Base-by-base conservation (phyloP, 495 filamentous ascomycete genomes). In the Penicillium dipodomyicola region DNA sequence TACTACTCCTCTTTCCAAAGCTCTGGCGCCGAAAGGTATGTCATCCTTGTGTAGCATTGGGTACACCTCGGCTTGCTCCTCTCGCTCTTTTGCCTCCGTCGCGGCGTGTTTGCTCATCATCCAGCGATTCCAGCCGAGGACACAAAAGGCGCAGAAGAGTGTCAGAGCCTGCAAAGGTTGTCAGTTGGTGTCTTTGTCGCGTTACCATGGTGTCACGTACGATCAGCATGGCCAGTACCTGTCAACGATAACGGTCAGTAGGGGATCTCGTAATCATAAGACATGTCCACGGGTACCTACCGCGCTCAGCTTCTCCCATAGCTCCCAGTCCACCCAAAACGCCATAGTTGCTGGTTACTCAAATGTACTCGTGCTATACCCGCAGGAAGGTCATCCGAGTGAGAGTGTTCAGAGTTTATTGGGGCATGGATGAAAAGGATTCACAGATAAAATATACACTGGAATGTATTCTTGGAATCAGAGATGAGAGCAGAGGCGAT, bases 271-370 rank as follows among this genome's bases (percentile, higher is more conserved):
- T 17, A 42, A 11, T 32, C 30, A 30, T 42, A 47, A 33, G 37
- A 15, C 29, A 32, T n/a, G n/a, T 20, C 20, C 20, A 20, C 2
- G 20, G 20, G 4, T 23, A 81, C 90, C 74, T 77, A 97, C 93
- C 74, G 96, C 86, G 58, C 82, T 86, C 84, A 96, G 82, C 80
- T 96, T 87, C 80, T 95, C 83, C 93, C 93, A 97, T 64, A 94
- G 72, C 59, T 80, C 68, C 92, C 92, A 96, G 37, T 73, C 78
- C 39, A 75, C 64, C 76, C 93, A 96, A 75, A 97, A 96, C 35
- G 65, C 67, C 63, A 75, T 77, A 15, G 23, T 63, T 52, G 29
- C 8, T 12, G 35, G 15, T 49, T 15, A 44, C 25, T 42, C 25
- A 22, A 6, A 7, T 49, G 29, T 49, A 25, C 9, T 49, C 7